Base-by-base conservation (phyloP, 73 alveolate species). In the Paramecium primaurelia region DNA sequence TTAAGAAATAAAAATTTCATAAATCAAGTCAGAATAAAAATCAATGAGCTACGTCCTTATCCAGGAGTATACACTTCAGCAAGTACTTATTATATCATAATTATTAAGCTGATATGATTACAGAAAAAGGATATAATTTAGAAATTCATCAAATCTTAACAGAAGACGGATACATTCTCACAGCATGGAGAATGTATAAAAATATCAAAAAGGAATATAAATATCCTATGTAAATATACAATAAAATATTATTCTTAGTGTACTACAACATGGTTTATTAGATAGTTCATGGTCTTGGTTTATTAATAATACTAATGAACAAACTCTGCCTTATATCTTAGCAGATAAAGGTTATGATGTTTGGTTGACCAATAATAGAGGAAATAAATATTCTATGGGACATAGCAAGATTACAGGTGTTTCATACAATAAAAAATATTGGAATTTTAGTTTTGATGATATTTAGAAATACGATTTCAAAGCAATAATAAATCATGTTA, bases 351-450 rank as follows among this genome's bases (percentile, higher is more conserved):
- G 98, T 49, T 96, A 96, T 85, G 99, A 97, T 75, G 98, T 97
- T 58, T 96, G 99, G 99, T 22, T 96, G 45, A 86, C 97, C 9
- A 97, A 97, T 92, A 95, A 96, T 86, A 86, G 99, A 86, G 99
- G 99, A 32, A 97, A 97, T 86, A 94, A 93, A 84, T 90, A 96
- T 92, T 94, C 98, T 28, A 93, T 96, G 86, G 94, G 88, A 60
- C 98, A 97, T 88, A 86, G 75, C 44, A 87, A 95, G 94, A 90
- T 69, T 87, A 88, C 95, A 40, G 75, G 75, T 8, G 42, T 42
- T 18, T 16, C 4, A 5, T 80, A 44, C 34, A 80, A 44, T 80
- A 42, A 28, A 80, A 8, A 80, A 25, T 80, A 44, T 80, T 80
- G 91, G 91, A 22, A 80, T 47, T 80, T 32, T 20, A 80, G 44